phyloP scores from a whole-genome alignment of 2,329 filamentous ascomycete species.

The Colletotrichum sp. region DNA sequence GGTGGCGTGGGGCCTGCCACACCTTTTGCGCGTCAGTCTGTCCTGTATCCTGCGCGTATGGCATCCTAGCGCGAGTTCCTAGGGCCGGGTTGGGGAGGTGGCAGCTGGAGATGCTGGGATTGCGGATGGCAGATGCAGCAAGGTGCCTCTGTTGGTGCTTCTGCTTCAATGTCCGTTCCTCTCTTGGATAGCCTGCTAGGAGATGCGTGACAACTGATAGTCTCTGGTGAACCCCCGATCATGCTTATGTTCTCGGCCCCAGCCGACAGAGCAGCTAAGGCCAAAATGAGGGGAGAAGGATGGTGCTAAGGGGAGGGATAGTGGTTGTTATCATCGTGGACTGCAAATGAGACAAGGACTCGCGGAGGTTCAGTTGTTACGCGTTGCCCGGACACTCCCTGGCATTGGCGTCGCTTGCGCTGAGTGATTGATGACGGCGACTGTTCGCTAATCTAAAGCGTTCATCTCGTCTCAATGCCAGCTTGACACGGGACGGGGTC shows the following conservation, averaged over 20 bases:
- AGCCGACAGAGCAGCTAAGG: not conserved
- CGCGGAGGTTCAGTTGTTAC: not conserved
- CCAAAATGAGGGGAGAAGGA: not conserved
- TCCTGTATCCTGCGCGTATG: not conserved
- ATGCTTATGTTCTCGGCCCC: not conserved
- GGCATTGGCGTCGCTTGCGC: not conserved
- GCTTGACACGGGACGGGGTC: not conserved
- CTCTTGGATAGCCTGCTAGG: not conserved
- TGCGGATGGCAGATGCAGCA: not conserved
- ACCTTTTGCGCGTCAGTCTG: not conserved
- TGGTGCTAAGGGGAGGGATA: not conserved
- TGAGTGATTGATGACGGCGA: not conserved
- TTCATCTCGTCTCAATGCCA: not conserved
- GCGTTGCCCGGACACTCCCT: not conserved
- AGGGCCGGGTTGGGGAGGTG: not conserved
- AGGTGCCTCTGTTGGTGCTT: not conserved
- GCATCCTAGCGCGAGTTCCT: not conserved
- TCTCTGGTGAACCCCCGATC: not conserved
- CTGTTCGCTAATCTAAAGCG: not conserved
- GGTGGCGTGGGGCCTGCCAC: not conserved
- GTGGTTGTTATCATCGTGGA: not conserved
- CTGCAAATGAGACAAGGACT: not conserved
- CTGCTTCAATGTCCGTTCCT: not conserved
- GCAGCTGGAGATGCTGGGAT: not conserved
- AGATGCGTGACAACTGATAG: not conserved